Evolutionary conservation across 805 yeast species (phyloP).

Genomic region (Teunomyces lycoperdinae): DNA sequence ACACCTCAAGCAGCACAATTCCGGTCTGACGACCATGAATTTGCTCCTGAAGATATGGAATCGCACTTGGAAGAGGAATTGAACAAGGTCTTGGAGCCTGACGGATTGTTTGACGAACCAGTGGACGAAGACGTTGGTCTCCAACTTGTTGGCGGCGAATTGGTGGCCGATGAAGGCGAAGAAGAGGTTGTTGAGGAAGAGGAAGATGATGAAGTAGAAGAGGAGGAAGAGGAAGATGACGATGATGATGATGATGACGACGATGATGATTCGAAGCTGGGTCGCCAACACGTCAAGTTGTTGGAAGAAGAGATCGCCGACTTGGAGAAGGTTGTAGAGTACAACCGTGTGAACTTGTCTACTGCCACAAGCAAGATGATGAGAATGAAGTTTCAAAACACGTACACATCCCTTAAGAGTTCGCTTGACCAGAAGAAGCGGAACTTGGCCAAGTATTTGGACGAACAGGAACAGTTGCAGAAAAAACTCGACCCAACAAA

Average conservation of each 20-base stretch:
- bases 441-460: conserved; percentile 45
- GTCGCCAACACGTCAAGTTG: conserved; percentile 57
- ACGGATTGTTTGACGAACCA: conserved; percentile 15
- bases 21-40: conserved; percentile 1
- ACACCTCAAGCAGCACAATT: conserved; percentile 13
- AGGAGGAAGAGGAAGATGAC: conserved; percentile 55
- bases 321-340: conserved; percentile 69
- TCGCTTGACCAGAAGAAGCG: conserved; percentile 79
- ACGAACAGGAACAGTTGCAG: conserved; percentile 25
- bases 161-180: conserved; percentile 46
- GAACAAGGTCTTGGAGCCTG: conserved; percentile 46
- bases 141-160: conserved; percentile 25
- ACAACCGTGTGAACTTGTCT: conserved; percentile 68
- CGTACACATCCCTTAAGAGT: conserved; percentile 69
- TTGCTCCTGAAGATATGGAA: conserved; percentile 25
- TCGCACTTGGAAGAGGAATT: conserved; percentile 53
- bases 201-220: conserved; percentile 46
- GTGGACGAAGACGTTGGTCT: conserved; percentile 36
- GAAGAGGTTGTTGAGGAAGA: conserved; percentile 39
- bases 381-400: conserved; percentile 81
- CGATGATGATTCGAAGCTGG: conserved; percentile 52
- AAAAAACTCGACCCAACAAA: conserved; percentile 20
- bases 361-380: conserved; percentile 80
- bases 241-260: conserved; percentile 49
- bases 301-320: conserved; percentile 84